Base-by-base conservation (phyloP, 2,329 filamentous ascomycete species). In the Thielaviopsis ethacetica region DNA sequence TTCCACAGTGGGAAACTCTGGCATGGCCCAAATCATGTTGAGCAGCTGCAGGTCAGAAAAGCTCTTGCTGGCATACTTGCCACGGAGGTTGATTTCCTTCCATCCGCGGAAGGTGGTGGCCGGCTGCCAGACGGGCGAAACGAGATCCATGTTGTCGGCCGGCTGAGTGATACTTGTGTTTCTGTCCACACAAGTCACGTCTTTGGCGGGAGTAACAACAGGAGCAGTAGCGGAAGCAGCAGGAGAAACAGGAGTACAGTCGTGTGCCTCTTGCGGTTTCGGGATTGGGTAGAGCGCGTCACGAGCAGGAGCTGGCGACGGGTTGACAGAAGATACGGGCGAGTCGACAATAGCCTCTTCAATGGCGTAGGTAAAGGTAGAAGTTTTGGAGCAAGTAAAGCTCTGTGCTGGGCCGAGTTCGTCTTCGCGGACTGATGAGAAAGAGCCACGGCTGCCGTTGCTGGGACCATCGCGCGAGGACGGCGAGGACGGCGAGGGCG, bases 341-440 rank as follows among this genome's bases (percentile, higher is more conserved):
- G 60, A 72, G 65, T 81, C 79, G 65, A 76, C 73, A 62, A 78
- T 67, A 53, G 72, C 75, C 59, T 77, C 74, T 64, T 81, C 78
- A 64, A 73, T 69, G 27, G 68, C 68, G 59, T 71, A 69, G 53
- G 72, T 72, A 65, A 82, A 83, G 59, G 78, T 80, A 41, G 81
- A 84, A 62, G 83, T 71, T 68, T 83, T 84, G 66, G 79, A 78
- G 58, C 76, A 76, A 55, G 80, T 83, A 63, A 85, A 85, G 59
- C 77, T 79, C 71, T 85, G 82, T 59, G 78, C 76, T 30, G 82
- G 69, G 62, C 77, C 76, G 64, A 75, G 73, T 66, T 81, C 78
- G 67, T 78, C 76, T 71, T 83, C 80, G 62, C 80, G 74, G 61
- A 83, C 79, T 53, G 80, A 83, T 30, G 80, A 82, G 70, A 83